Evolutionary conservation across 2,329 filamentous ascomycete species (phyloP).

Genomic region (Botrytis sinoallii): DNA sequence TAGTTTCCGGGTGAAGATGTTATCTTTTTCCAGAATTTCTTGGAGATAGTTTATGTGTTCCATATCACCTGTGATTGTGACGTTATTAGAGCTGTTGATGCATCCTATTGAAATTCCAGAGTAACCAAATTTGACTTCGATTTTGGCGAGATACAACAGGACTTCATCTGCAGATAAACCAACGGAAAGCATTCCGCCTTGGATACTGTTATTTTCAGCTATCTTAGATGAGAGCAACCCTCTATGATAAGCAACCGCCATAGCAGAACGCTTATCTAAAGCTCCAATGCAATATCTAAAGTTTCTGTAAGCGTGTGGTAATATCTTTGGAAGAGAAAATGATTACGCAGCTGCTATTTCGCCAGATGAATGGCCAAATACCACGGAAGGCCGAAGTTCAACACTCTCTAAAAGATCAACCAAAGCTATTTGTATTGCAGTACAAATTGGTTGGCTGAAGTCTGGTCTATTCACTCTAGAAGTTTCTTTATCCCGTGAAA

Average conservation of each 20-base stretch:
- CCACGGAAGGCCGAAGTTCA: constrained; percentile 39
- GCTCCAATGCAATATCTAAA: constrained; percentile 31
- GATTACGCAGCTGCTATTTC: constrained; percentile 41
- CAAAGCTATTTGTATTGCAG: constrained; percentile 46
- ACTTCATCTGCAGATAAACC: background rate
- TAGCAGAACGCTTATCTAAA: constrained; percentile 25
- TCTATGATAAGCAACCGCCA: constrained; percentile 13
- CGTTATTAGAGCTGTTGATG: constrained; percentile 30
- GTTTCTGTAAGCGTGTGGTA: background rate
- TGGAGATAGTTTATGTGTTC: background rate
- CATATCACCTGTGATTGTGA: constrained; percentile 31
- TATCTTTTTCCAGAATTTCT: background rate
- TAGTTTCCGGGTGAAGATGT: background rate
- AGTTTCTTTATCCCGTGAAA: background rate
- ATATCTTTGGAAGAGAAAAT: background rate
- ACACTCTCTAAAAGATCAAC: constrained; percentile 43
- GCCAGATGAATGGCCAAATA: constrained; percentile 46
- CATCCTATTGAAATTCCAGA: constrained; percentile 33
- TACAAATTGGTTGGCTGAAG: constrained; percentile 42
- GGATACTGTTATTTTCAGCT: background rate
- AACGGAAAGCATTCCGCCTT: constrained; percentile 13
- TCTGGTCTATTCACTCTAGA: constrained; percentile 28
- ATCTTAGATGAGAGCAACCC: background rate
- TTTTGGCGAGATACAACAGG: background rate
- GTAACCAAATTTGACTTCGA: background rate